phyloP scores from a whole-genome alignment of 2,329 filamentous ascomycete species.

The Penicillium polonicum region DNA sequence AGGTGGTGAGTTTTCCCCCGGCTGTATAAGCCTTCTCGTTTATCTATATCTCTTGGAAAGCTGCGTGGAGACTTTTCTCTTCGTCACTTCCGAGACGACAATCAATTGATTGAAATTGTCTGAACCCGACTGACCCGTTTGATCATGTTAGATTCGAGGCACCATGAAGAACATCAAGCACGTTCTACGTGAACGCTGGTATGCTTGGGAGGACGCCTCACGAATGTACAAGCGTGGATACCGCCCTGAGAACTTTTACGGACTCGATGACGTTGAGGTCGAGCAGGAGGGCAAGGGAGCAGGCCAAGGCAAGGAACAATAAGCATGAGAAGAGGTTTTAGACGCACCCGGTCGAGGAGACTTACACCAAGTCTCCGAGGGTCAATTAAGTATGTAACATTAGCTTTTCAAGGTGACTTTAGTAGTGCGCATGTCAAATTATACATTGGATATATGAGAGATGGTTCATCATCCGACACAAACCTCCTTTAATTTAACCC shows the following conservation, averaged over 20 bases:
- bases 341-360: background rate
- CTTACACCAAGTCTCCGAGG: background rate
- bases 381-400: conserved; percentile 10
- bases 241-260: conserved; percentile 30
- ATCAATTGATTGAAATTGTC: background rate
- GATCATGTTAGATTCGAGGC: conserved; percentile 59
- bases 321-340: background rate
- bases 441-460: conserved; percentile 1
- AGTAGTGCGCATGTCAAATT: conserved; percentile 7
- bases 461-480: background rate
- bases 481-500: background rate
- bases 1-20: conserved; percentile 57
- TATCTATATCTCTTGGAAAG: background rate
- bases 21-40: background rate
- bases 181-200: conserved; percentile 80
- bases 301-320: background rate
- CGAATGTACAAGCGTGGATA: conserved; percentile 38
- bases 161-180: conserved; percentile 85
- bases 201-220: conserved; percentile 64
- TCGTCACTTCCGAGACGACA: background rate
- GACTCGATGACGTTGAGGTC: conserved; percentile 20
- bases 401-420: conserved; percentile 6
- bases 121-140: background rate
- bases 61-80: too few relatives aligned
- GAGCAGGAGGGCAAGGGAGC: conserved; percentile 9